phyloP scores from a whole-genome alignment of 2,329 filamentous ascomycete genomes.

The Lachnellula subtilissima region DNA sequence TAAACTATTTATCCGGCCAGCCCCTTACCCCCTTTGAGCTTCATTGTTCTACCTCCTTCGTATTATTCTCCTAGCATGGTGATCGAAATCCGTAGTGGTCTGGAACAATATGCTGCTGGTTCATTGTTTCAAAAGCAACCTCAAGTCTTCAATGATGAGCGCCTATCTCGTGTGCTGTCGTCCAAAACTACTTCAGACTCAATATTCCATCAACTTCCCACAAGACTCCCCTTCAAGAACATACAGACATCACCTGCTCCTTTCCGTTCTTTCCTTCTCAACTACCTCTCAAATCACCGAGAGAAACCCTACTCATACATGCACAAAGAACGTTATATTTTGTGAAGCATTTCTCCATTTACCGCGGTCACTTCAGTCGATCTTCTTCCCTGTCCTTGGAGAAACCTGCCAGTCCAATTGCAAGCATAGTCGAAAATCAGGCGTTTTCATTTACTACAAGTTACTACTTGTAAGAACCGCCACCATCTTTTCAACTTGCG shows the following conservation, averaged over 20 bases:
- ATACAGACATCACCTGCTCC: neutral
- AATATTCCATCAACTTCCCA: neutral
- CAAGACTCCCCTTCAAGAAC: neutral
- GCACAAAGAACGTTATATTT: too few species aligned
- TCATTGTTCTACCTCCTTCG: slow-evolving; percentile 11
- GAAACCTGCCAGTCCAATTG: too few species aligned
- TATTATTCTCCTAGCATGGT: slow-evolving; percentile 8
- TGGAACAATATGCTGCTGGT: slow-evolving; percentile 1
- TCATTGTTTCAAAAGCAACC: neutral
- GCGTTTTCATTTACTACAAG: too few species aligned
- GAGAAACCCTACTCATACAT: too few species aligned
- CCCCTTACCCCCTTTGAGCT: slow-evolving; percentile 2
- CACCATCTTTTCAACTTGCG: too few species aligned
- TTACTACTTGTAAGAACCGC: too few species aligned
- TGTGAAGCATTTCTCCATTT: too few species aligned
- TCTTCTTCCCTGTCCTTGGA: neutral
- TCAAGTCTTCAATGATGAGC: neutral
- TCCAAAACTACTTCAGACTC: neutral
- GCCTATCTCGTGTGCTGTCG: neutral
- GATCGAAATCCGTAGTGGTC: neutral
- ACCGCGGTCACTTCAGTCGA: neutral
- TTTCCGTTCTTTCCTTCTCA: neutral
- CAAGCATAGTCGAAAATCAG: too few species aligned
- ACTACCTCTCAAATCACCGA: neutral
- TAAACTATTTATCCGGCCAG: slow-evolving; percentile 1